Base-by-base conservation (phyloP, 1,284 basidiomycete genomes). In the Malassezia yamatoensis region DNA sequence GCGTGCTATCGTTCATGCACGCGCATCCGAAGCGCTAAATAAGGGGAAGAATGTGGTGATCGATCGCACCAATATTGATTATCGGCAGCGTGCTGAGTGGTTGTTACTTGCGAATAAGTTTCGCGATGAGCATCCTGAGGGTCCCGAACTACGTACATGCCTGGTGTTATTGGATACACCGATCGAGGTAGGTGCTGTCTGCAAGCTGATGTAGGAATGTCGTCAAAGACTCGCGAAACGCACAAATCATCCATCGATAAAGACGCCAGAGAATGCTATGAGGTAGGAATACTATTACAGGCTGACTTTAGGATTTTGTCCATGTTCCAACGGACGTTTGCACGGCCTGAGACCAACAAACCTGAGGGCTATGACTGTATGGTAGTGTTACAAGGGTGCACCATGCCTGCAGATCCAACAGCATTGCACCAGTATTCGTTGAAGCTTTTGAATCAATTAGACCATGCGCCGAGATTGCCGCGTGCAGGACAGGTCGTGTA, bases 41-140 rank as follows among this genome's bases (percentile, higher is more conserved):
- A 34, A 12, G 3, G 60, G 60, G n/a, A 16, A 40, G 11, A 47
- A 53, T n/a, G 57, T 59, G 15, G 38, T 61, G 38, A 51, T 61
- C 10, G 60, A 61, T 43, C 39, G 56, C 39, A 58, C 57, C 9
- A 61, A 60, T 48, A 45, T 56, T 9, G 54, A 56, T 21, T 41
- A 32, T 12, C 29, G 34, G 21, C 51, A 53, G 41, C 51, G 56
- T 18, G 51, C 51, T 35, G 41, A 49, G 34, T 53, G 51, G 56
- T 42, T 58, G n/a, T 15, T 15, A 3, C 45, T 58, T n/a, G 56
- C 51, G 45, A n/a, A 13, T 16, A 51, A 49, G 21, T 40, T 53
- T 33, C 51, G 47, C 6, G 21, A 33, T n/a, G 43, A 36, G 36
- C 38, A 37, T 18, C 36, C 47, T 24, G 45, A 34, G 11, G 45